Evolutionary conservation across 192 early-diverging fungal species (phyloP).

Genomic region (Cladochytrium replicatum): DNA sequence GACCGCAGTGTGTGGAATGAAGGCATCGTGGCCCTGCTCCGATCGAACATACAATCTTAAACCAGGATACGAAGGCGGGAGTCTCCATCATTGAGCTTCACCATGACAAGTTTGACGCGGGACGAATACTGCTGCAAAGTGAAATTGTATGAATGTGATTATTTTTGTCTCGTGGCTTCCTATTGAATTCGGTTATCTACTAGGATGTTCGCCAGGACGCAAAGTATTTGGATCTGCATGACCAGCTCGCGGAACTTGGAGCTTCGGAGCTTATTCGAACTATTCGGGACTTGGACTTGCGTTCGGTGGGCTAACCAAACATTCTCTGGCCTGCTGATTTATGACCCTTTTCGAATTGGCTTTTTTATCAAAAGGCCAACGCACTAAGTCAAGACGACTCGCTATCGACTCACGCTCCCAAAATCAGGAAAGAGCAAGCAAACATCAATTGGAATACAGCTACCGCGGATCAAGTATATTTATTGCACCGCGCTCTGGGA

Average conservation of each 20-base stretch:
- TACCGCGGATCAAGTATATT: constrained; percentile 50
- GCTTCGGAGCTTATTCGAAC: constrained; percentile 51
- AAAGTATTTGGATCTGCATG: constrained; percentile 16
- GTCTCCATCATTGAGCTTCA: constrained; percentile 83
- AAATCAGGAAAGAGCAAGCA: constrained; percentile 51
- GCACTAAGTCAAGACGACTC: constrained; percentile 54
- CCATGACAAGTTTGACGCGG: constrained; percentile 69
- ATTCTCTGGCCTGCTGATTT: constrained; percentile 6
- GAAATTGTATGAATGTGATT: constrained; percentile 29
- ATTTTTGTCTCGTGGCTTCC: background rate
- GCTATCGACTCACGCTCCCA: constrained; percentile 55
- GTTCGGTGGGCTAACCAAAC: background rate
- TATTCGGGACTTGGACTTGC: constrained; percentile 44
- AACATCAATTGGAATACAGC: constrained; percentile 50
- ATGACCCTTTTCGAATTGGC: constrained; percentile 11
- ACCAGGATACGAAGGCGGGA: constrained; percentile 62
- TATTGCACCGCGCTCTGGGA: constrained; percentile 63
- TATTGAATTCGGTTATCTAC: too few species aligned
- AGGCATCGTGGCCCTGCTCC: constrained; percentile 85
- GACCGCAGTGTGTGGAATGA: background rate
- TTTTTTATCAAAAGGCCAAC: constrained; percentile 24
- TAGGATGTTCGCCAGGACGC: constrained; percentile 18
- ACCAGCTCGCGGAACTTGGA: constrained; percentile 44
- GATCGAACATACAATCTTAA: constrained; percentile 73
- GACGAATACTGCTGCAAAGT: constrained; percentile 65